Conservation (phyloP, 1,284 basidiomycete genomes). For the Tylopilus orsonianus region DNA sequence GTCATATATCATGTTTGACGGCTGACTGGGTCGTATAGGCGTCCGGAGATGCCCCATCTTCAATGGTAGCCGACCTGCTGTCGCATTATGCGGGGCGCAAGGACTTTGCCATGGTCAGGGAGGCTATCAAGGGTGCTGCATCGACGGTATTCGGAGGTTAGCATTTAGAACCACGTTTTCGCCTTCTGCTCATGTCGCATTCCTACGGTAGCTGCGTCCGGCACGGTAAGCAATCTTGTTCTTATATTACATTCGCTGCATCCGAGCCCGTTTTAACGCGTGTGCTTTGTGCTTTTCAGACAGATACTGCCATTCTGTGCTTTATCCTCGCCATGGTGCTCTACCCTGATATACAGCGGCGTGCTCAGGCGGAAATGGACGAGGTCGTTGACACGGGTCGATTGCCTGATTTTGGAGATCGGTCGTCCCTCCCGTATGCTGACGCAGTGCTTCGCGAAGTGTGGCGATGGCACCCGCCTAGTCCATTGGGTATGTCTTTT, state of each 20-base stretch:
- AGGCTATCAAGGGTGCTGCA: constrained; percentile 2
- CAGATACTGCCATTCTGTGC: neutral
- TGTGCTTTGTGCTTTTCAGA: neutral
- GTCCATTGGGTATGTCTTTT: constrained; percentile 4
- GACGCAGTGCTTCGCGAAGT: constrained; percentile 12
- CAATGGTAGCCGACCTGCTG: constrained; percentile 5
- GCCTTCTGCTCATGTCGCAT: neutral
- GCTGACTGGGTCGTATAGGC: neutral
- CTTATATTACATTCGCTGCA: neutral
- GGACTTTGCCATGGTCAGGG: neutral
- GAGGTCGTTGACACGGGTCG: constrained; percentile 5
- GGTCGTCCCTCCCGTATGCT: constrained; percentile 8
- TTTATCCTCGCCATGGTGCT: constrained; percentile 13
- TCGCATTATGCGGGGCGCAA: neutral
- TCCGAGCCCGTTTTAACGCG: neutral
- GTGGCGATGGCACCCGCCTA: constrained; percentile 9
- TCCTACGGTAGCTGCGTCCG: constrained; percentile 1
- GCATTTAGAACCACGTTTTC: neutral
- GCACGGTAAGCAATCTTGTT: constrained; percentile 2
- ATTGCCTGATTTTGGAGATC: constrained; percentile 4
- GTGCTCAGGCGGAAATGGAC: constrained; percentile 14
- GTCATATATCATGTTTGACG: neutral
- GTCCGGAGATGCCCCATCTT: constrained; percentile 1
- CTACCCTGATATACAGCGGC: constrained; percentile 5
- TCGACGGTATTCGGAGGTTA: constrained; percentile 9